These are phyloP conservation scores for Aspergillus funiculosus DNA, from an alignment of 495 filamentous ascomycete genomes.

Conservation along the genomic window DNA sequence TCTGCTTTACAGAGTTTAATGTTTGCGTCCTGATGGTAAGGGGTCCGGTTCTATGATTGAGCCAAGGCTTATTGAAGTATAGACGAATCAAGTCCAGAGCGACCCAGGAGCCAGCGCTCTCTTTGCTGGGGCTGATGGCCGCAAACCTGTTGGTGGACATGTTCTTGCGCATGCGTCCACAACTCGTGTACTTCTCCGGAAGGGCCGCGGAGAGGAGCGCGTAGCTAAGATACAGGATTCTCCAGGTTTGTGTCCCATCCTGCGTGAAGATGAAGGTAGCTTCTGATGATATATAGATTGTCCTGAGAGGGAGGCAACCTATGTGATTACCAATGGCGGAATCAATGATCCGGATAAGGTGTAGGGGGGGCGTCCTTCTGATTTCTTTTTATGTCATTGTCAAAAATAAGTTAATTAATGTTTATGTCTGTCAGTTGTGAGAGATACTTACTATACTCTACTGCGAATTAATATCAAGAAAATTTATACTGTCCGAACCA, in stretches of 20 bases:
- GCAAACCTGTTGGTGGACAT: slow-evolving; percentile 71
- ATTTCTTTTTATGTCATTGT: slow-evolving; percentile 3
- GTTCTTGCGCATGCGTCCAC: slow-evolving; percentile 75
- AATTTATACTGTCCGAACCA: not conserved
- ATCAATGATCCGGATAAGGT: slow-evolving; percentile 67
- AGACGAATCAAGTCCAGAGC: slow-evolving; percentile 79
- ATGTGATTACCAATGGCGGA: slow-evolving; percentile 73
- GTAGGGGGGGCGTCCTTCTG: slow-evolving; percentile 14
- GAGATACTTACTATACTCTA: too few species aligned
- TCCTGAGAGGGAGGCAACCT: slow-evolving; percentile 70
- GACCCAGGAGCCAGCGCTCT: slow-evolving; percentile 75
- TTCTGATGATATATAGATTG: slow-evolving; percentile 47
- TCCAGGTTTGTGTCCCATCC: slow-evolving; percentile 47
- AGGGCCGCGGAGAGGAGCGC: slow-evolving; percentile 72
- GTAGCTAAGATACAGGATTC: slow-evolving; percentile 78
- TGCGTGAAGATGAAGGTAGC: not conserved
- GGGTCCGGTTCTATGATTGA: not conserved
- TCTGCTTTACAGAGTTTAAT: slow-evolving; percentile 57
- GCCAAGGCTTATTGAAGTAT: not conserved
- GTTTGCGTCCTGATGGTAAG: slow-evolving; percentile 66
- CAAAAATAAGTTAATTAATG: not conserved
- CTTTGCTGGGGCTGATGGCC: slow-evolving; percentile 73
- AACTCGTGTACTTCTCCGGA: slow-evolving; percentile 66
- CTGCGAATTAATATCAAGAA: too few species aligned
- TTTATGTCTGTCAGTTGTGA: slow-evolving; percentile 3